These are phyloP conservation scores for Cyclospora cayetanensis DNA, from an alignment of 169 alveolate species.

Conservation along the genomic window DNA sequence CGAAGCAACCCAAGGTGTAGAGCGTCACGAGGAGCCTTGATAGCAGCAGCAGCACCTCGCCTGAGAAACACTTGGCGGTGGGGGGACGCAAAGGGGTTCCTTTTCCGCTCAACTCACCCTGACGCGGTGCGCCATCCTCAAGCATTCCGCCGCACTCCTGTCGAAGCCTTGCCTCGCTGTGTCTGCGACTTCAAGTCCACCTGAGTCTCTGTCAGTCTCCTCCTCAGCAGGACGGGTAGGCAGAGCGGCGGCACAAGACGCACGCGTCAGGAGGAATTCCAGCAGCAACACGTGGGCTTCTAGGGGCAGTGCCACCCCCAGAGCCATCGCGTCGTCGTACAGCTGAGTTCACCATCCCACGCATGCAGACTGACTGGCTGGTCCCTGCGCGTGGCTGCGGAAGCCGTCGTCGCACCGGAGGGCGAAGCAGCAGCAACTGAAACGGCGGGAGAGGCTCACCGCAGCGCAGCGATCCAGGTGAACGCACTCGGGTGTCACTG, in stretches of 20 bases:
- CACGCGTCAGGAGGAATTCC: background rate
- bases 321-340: slow-evolving; percentile 29
- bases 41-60: background rate
- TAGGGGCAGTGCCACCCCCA: slow-evolving; percentile 13
- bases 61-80: background rate
- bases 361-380: too few relatives aligned
- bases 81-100: too few relatives aligned
- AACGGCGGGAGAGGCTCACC: background rate
- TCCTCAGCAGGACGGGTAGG: slow-evolving; percentile 2
- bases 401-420: background rate
- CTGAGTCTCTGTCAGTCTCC: background rate
- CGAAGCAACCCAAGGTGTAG: background rate
- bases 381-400: too few relatives aligned
- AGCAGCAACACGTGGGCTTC: slow-evolving; percentile 31
- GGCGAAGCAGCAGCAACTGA: background rate
- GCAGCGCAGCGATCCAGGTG: background rate
- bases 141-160: background rate
- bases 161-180: too few relatives aligned
- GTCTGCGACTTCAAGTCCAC: background rate
- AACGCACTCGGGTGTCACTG: background rate
- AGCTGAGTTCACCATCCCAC: too few relatives aligned
- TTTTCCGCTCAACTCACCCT: background rate
- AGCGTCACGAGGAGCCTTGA: background rate
- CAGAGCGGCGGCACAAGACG: slow-evolving; percentile 4
- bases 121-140: background rate